A percentile compares a stretch with the other conserved stretches of the same genome.
phyloP scores from a whole-genome alignment of 202 grass and related monocot species.

The Thinopyrum obtusiflorum region DNA sequence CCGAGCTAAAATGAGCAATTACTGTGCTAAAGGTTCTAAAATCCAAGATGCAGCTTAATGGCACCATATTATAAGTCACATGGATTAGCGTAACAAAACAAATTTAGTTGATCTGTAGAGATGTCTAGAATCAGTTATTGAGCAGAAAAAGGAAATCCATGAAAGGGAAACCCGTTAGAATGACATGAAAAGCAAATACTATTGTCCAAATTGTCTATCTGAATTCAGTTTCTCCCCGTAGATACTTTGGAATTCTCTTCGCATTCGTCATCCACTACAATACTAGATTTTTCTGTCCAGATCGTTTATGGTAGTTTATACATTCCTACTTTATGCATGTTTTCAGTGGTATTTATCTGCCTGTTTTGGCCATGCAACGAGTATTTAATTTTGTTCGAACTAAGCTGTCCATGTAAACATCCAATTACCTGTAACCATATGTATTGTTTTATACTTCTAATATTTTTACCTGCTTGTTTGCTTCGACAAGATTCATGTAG shows the following conservation, averaged over 20 bases:
- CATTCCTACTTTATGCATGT: background rate
- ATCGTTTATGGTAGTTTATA: background rate
- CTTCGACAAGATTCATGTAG: background rate
- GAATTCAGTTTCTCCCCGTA: background rate
- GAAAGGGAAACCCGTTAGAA: background rate
- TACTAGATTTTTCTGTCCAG: background rate
- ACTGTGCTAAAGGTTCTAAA: background rate
- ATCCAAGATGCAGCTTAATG: background rate
- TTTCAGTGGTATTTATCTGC: background rate
- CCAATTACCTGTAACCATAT: background rate
- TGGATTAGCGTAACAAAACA: slow-evolving; percentile 1
- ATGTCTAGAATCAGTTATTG: background rate
- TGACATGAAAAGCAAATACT: background rate
- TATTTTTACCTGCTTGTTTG: background rate
- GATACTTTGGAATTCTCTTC: background rate
- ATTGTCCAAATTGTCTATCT: background rate
- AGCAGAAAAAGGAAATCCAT: background rate
- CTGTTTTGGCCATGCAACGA: background rate
- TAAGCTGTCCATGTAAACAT: background rate
- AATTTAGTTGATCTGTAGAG: slow-evolving; percentile 5
- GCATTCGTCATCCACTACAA: background rate
- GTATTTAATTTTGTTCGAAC: background rate
- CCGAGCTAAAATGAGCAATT: background rate
- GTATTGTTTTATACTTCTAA: background rate
- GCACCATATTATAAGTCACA: background rate